phyloP scores from a whole-genome alignment of 176 grass and related monocot species.

The Dendrocalamus sinicus region DNA sequence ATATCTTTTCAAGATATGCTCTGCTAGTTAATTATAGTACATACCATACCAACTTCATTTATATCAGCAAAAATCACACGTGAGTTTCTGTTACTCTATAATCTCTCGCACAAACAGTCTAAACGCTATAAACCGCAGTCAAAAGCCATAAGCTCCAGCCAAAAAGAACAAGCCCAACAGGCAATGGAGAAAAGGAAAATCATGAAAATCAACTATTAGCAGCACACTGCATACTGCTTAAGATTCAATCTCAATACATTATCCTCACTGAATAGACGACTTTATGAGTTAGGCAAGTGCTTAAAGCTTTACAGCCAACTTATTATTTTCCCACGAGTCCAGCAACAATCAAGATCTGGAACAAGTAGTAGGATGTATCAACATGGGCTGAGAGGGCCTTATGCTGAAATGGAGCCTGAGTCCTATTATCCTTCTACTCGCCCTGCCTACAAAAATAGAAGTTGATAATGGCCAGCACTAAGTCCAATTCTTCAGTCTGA shows the following conservation, averaged over 20 bases:
- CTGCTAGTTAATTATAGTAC: too few relatives aligned
- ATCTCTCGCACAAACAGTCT: too few relatives aligned
- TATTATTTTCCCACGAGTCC: slow-evolving; percentile 59
- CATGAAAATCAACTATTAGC: slow-evolving; percentile 46
- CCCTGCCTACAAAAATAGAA: slow-evolving; percentile 72
- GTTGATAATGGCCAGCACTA: slow-evolving; percentile 44
- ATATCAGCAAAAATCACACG: too few relatives aligned
- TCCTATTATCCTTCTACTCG: slow-evolving; percentile 59
- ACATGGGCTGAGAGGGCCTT: slow-evolving; percentile 65
- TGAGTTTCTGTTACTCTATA: too few relatives aligned
- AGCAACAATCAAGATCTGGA: slow-evolving; percentile 64
- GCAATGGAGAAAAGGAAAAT: background rate
- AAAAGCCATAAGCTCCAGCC: too few relatives aligned
- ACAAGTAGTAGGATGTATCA: slow-evolving; percentile 66
- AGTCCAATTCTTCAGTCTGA: slow-evolving; percentile 72
- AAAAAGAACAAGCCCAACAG: background rate
- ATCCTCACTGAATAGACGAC: slow-evolving; percentile 53
- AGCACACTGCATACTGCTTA: slow-evolving; percentile 43
- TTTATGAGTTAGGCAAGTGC: slow-evolving; percentile 60
- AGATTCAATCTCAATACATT: slow-evolving; percentile 60
- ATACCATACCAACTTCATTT: too few relatives aligned
- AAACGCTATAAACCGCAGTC: too few relatives aligned
- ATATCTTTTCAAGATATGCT: too few relatives aligned
- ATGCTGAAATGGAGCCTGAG: slow-evolving; percentile 61
- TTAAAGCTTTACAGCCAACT: slow-evolving; percentile 67